Conservation (phyloP, 1,284 basidiomycete genomes). For the Leccinum solheimii region DNA sequence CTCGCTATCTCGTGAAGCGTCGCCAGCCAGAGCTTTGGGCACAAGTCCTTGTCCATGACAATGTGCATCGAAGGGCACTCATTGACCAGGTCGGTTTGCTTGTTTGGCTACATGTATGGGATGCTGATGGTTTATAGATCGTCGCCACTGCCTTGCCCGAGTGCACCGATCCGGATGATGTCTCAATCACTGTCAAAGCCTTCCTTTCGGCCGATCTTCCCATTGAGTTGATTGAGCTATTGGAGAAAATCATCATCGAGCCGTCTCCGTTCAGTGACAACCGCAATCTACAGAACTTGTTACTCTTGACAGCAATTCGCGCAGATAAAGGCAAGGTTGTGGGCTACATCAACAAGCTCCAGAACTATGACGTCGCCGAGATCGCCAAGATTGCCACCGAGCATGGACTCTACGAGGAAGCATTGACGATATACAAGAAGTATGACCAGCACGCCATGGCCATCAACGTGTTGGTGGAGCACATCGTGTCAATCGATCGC, state of each 20-base stretch:
- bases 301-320: conserved; percentile 94
- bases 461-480: conserved; percentile 97
- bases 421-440: conserved; percentile 95
- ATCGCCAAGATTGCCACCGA: conserved; percentile 98
- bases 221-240: conserved; percentile 94
- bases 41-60: conserved; percentile 89
- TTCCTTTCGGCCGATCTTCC: conserved; percentile 98
- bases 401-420: conserved; percentile 95
- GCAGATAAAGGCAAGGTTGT: conserved; percentile 99
- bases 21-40: conserved; percentile 96
- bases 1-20: conserved; percentile 96
- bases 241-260: conserved; percentile 99
- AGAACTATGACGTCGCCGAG: conserved; percentile 93
- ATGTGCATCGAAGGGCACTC: conserved; percentile 89
- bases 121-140: conserved; percentile 51
- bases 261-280: conserved; percentile 98
- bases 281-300: conserved; percentile 90
- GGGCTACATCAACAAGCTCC: conserved; percentile 96
- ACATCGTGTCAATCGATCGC: conserved; percentile 97
- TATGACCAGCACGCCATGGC: conserved; percentile 92
- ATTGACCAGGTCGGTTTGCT: conserved; percentile 80
- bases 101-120: neutral
- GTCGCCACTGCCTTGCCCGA: conserved; percentile 95
- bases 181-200: conserved; percentile 97
- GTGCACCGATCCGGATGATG: conserved; percentile 97